Evolutionary conservation across 164 flowering plant species (phyloP).

Genomic region (Chimonanthus salicifolius): DNA sequence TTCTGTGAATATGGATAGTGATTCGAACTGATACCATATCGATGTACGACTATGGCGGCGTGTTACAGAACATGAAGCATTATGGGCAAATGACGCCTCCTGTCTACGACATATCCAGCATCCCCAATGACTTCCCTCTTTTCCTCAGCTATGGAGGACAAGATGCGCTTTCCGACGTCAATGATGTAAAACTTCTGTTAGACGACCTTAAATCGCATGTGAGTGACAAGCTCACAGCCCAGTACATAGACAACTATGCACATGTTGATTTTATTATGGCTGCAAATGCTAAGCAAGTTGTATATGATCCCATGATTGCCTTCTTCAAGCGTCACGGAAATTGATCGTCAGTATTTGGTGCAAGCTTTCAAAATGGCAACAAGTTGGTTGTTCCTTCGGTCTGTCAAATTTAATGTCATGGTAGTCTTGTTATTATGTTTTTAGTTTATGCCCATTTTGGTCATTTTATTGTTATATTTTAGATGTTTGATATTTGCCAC

Average conservation of each 20-base stretch:
- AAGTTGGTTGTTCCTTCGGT: too few species aligned
- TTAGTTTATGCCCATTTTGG: too few species aligned
- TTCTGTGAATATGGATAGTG: slow-evolving; percentile 30
- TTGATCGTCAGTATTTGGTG: not conserved
- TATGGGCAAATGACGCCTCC: slow-evolving; percentile 74
- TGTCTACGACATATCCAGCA: slow-evolving; percentile 50
- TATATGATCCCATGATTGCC: slow-evolving; percentile 58
- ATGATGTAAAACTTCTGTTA: slow-evolving; percentile 52
- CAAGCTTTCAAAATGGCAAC: too few species aligned
- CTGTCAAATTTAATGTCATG: too few species aligned
- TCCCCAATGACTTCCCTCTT: slow-evolving; percentile 63
- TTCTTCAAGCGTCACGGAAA: slow-evolving; percentile 45
- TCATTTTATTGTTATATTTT: too few species aligned
- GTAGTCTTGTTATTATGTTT: too few species aligned
- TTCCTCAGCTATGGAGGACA: slow-evolving; percentile 72
- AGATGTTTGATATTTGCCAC: too few species aligned
- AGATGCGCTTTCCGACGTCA: slow-evolving; percentile 55
- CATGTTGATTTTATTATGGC: slow-evolving; percentile 75
- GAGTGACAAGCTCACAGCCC: slow-evolving; percentile 44
- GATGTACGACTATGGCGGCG: slow-evolving; percentile 60
- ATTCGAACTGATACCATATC: slow-evolving; percentile 46
- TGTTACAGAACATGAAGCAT: slow-evolving; percentile 43
- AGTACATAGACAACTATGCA: slow-evolving; percentile 54
- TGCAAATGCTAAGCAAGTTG: slow-evolving; percentile 55
- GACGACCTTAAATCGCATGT: slow-evolving; percentile 51